Conservation (phyloP, 306 rosid genomes). For the Vicia sativa region DNA sequence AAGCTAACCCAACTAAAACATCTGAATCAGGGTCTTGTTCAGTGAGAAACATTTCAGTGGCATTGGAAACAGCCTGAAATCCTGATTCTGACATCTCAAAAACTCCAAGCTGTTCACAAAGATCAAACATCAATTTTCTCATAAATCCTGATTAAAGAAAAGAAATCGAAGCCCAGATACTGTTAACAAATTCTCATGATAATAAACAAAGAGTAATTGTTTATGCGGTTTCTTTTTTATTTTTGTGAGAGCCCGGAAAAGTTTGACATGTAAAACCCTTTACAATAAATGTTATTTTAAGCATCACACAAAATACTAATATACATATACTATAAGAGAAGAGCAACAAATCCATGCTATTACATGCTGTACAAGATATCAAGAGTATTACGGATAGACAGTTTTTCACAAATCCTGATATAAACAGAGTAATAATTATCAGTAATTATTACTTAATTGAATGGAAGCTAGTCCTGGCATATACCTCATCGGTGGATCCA, state of each 20-base stretch:
- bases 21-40: constrained; percentile 73
- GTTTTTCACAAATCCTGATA: constrained; percentile 10
- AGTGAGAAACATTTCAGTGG: constrained; percentile 78
- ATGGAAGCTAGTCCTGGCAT: constrained; percentile 19
- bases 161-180: constrained; percentile 5
- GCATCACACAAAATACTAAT: constrained; percentile 29
- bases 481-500: constrained; percentile 94
- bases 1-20: constrained; percentile 73
- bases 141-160: constrained; percentile 24
- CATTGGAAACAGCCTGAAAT: constrained; percentile 68
- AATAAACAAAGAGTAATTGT: constrained; percentile 10
- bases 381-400: neutral
- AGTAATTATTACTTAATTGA: constrained; percentile 13
- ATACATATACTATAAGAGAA: constrained; percentile 27
- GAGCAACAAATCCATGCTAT: constrained; percentile 18
- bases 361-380: constrained; percentile 12
- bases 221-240: neutral
- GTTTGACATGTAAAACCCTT: constrained; percentile 22
- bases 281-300: neutral
- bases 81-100: constrained; percentile 87
- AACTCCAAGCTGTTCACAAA: constrained; percentile 81
- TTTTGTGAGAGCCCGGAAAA: neutral
- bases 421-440: constrained; percentile 21
- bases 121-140: constrained; percentile 27
- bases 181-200: constrained; percentile 24